A percentile compares a stretch with the other conserved stretches of the same genome.
Evolutionary conservation across 345 rosid genomes (phyloP).

Genomic region (Lumnitzera littorea): DNA sequence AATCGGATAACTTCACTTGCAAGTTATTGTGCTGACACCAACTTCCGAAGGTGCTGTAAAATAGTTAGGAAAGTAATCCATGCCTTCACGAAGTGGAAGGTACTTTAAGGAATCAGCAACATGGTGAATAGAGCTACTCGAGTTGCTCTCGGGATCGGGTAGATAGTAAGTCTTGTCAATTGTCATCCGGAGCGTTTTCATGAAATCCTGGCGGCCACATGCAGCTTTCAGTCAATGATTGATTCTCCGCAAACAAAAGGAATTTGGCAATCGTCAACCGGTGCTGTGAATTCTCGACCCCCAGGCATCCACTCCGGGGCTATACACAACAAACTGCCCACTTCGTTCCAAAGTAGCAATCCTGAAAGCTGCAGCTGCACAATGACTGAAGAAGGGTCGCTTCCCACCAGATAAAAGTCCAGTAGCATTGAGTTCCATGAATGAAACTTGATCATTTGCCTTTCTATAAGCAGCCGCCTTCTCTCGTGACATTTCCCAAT

Average conservation of each 20-base stretch:
- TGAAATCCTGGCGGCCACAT: conserved; percentile 57
- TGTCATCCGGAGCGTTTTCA: conserved; percentile 16
- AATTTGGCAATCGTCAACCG: conserved; percentile 48
- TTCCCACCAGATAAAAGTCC: conserved; percentile 53
- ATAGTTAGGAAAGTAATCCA: conserved; percentile 43
- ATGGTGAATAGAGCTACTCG: conserved; percentile 17
- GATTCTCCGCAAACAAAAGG: conserved; percentile 42
- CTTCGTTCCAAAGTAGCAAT: conserved; percentile 49
- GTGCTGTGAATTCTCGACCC: conserved; percentile 47
- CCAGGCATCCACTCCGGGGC: conserved; percentile 32
- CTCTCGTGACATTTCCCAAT: conserved; percentile 72
- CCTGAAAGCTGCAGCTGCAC: conserved; percentile 40
- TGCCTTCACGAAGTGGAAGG: conserved; percentile 36
- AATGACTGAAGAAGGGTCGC: conserved; percentile 45
- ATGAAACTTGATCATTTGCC: conserved; percentile 34
- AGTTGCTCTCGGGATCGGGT: neutral
- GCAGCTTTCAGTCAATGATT: conserved; percentile 33
- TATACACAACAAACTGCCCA: conserved; percentile 41
- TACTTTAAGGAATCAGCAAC: conserved; percentile 30
- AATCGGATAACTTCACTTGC: conserved; percentile 63
- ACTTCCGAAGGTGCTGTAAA: conserved; percentile 41
- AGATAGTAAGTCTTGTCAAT: too few relatives aligned
- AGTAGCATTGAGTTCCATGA: conserved; percentile 45
- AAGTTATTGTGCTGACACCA: conserved; percentile 27
- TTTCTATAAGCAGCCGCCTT: conserved; percentile 26